Conservation (phyloP, 1,284 basidiomycete species). For the Ceratobasidium sp. region DNA sequence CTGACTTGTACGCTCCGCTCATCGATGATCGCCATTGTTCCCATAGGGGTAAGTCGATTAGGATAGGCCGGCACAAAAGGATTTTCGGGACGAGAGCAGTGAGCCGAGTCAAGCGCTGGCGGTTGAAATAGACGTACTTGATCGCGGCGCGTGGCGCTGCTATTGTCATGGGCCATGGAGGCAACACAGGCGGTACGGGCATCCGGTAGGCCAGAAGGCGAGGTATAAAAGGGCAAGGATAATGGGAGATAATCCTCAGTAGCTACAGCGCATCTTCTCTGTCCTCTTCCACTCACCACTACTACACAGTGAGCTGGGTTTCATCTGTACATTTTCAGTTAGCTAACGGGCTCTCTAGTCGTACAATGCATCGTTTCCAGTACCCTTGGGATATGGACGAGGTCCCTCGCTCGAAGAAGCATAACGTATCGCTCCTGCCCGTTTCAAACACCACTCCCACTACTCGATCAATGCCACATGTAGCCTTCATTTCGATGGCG, state of each 20-base stretch:
- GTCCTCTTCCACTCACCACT: background rate
- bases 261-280: background rate
- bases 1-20: slow-evolving; percentile 3
- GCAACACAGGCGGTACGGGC: background rate
- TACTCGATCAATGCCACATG: slow-evolving; percentile 6
- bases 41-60: background rate
- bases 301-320: background rate
- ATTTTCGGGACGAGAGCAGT: slow-evolving; percentile 3
- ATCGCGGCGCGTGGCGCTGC: slow-evolving; percentile 37
- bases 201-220: slow-evolving; percentile 17
- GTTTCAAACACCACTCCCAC: slow-evolving; percentile 22
- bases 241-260: slow-evolving; percentile 6
- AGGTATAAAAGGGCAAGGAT: slow-evolving; percentile 16
- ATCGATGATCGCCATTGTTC: slow-evolving; percentile 25
- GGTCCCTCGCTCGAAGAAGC: slow-evolving; percentile 37
- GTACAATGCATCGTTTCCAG: slow-evolving; percentile 43
- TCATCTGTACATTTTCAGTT: background rate
- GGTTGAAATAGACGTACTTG: slow-evolving; percentile 18
- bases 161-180: slow-evolving; percentile 34
- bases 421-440: slow-evolving; percentile 7
- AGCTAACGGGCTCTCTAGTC: background rate
- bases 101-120: slow-evolving; percentile 19
- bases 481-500: background rate
- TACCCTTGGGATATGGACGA: slow-evolving; percentile 39
- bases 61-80: slow-evolving; percentile 23